Percentiles rank a stretch among this genome's conserved stretches.
These are phyloP conservation scores for Neurospora cerealis DNA, from an alignment of 495 filamentous ascomycete genomes.

Conservation along the genomic window DNA sequence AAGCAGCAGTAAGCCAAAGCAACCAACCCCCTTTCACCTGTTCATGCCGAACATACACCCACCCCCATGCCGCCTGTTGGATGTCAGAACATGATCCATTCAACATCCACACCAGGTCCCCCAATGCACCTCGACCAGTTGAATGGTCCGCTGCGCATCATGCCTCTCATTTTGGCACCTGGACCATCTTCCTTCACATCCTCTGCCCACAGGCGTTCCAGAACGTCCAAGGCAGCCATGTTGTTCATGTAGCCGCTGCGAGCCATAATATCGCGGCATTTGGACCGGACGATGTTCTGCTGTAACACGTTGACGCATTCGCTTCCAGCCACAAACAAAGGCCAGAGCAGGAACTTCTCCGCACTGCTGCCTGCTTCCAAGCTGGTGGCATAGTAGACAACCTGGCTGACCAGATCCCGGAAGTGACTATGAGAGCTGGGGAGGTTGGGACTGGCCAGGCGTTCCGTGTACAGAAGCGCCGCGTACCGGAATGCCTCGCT, in stretches of 20 bases:
- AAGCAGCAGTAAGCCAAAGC: neutral
- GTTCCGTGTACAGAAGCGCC: conserved; percentile 83
- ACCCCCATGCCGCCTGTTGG: neutral
- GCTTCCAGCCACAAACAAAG: conserved; percentile 80
- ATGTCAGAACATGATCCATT: conserved; percentile 74
- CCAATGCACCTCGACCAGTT: conserved; percentile 72
- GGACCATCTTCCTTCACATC: conserved; percentile 34
- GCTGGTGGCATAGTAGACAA: conserved; percentile 70
- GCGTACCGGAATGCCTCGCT: conserved; percentile 86
- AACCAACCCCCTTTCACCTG: neutral
- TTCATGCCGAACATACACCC: neutral
- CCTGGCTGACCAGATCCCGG: conserved; percentile 69
- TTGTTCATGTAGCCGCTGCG: conserved; percentile 92
- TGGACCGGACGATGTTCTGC: conserved; percentile 61
- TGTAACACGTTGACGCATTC: conserved; percentile 82
- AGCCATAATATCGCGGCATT: conserved; percentile 76
- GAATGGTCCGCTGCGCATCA: conserved; percentile 41
- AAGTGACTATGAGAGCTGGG: conserved; percentile 70
- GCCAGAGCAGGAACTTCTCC: conserved; percentile 91
- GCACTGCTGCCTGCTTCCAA: conserved; percentile 54
- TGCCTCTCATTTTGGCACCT: conserved; percentile 19
- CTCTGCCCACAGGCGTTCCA: conserved; percentile 73
- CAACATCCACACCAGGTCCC: conserved; percentile 54
- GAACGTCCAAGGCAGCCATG: conserved; percentile 68
- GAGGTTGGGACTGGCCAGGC: conserved; percentile 67